phyloP scores from a whole-genome alignment of 139 green algal genomes.

The Monoraphidium neglectum region DNA sequence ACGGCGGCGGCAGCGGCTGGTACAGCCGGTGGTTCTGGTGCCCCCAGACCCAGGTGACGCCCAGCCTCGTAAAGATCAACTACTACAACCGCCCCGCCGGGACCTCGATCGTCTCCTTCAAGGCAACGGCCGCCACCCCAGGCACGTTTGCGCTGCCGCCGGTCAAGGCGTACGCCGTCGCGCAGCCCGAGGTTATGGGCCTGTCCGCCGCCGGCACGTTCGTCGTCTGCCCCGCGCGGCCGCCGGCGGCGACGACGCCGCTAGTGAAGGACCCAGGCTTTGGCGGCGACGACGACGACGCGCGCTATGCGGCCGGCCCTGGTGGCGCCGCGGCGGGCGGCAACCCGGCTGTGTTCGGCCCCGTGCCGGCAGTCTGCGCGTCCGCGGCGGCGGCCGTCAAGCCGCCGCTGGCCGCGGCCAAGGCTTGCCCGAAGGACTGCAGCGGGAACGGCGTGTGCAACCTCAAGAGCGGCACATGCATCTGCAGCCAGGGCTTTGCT shows the following conservation, averaged over 20 bases:
- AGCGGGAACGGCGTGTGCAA: constrained; percentile 49
- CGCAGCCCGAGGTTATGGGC: constrained; percentile 65
- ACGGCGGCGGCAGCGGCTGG: neutral
- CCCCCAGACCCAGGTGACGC: constrained; percentile 36
- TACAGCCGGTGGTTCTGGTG: constrained; percentile 3
- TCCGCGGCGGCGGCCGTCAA: neutral
- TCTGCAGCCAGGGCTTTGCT: constrained; percentile 37
- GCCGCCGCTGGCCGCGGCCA: constrained; percentile 15
- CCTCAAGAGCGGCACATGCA: constrained; percentile 34
- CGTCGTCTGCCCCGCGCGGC: constrained; percentile 31
- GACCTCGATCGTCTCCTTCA: constrained; percentile 44
- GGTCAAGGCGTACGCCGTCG: constrained; percentile 44
- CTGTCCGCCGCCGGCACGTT: constrained; percentile 35
- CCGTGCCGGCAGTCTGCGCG: neutral
- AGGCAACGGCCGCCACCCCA: constrained; percentile 54
- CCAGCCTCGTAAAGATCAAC: constrained; percentile 42
- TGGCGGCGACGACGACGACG: too few relatives aligned
- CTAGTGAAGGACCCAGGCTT: too few relatives aligned
- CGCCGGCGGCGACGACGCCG: neutral
- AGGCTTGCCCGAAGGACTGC: constrained; percentile 46
- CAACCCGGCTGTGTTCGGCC: too few relatives aligned
- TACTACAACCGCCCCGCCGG: constrained; percentile 46
- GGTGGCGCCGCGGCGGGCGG: too few relatives aligned
- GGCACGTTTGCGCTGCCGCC: constrained; percentile 61
- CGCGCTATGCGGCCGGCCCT: too few relatives aligned